Conservation (phyloP, 1,284 basidiomycete species). For the Neolentinus lepideus region DNA sequence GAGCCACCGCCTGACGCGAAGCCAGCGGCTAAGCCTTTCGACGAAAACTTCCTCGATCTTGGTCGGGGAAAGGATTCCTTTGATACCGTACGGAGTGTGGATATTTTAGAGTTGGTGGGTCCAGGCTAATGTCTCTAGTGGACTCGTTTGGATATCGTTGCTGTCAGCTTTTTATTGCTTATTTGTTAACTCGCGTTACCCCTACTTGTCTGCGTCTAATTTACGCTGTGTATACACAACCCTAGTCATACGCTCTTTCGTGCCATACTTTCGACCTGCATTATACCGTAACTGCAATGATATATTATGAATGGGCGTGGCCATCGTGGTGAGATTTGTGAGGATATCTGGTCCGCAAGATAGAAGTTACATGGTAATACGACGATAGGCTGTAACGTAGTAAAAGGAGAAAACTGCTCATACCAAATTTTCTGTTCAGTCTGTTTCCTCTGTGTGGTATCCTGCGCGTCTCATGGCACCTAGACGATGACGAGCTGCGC, state of each 20-base stretch:
- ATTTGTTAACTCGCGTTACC: not conserved
- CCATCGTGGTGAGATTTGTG: not conserved
- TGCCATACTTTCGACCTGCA: not conserved
- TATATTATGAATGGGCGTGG: not conserved
- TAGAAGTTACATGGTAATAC: not conserved
- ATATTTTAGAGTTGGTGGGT: conserved; percentile 9
- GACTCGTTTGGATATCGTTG: not conserved
- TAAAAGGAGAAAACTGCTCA: not conserved
- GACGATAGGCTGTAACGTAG: not conserved
- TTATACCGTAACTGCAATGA: not conserved
- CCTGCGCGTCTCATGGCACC: conserved; percentile 90
- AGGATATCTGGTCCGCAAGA: not conserved
- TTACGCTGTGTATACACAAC: not conserved
- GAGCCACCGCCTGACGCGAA: conserved; percentile 27
- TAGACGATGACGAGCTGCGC: conserved; percentile 78
- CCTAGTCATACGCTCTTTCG: not conserved
- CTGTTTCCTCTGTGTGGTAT: conserved; percentile 78
- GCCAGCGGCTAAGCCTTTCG: conserved; percentile 20
- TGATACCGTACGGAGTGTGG: conserved; percentile 43
- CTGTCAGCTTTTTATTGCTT: not conserved
- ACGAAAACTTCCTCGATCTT: conserved; percentile 59
- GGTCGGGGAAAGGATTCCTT: conserved; percentile 49
- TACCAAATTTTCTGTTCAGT: conserved; percentile 27
- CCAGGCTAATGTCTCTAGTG: not conserved
- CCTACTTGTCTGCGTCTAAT: not conserved